phyloP scores from a whole-genome alignment of 1,139 yeast genomes.

The Yamadazyma pseudoaaseri region DNA sequence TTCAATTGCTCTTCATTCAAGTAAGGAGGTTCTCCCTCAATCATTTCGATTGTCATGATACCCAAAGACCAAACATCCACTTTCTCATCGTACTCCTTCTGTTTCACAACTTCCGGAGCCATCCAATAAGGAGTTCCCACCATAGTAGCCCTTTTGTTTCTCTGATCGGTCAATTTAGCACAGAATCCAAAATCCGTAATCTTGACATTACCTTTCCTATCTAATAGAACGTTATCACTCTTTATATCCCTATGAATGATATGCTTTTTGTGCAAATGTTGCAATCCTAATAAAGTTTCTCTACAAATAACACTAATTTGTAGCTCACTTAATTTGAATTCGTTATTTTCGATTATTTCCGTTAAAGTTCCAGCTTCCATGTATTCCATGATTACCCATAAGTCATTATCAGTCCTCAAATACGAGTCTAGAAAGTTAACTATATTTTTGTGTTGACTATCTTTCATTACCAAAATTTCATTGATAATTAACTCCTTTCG shows the following conservation, averaged over 20 bases:
- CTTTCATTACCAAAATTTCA: constrained; percentile 51
- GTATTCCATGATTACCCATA: constrained; percentile 95
- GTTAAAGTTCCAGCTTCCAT: constrained; percentile 84
- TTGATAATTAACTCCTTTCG: constrained; percentile 84
- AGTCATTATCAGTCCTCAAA: constrained; percentile 40
- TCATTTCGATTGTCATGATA: constrained; percentile 98
- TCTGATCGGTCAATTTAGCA: constrained; percentile 90
- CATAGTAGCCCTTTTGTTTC: constrained; percentile 95
- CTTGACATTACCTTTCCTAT: constrained; percentile 84
- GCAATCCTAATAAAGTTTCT: constrained; percentile 90
- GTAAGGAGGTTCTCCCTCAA: constrained; percentile 98
- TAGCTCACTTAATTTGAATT: constrained; percentile 58
- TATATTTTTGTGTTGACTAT: constrained; percentile 46
- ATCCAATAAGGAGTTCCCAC: constrained; percentile 99
- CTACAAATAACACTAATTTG: constrained; percentile 90
- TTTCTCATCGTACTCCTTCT: constrained; percentile 93
- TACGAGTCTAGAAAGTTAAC: constrained; percentile 49
- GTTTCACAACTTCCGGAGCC: constrained; percentile 99
- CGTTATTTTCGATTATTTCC: constrained; percentile 85
- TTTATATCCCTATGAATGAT: constrained; percentile 96
- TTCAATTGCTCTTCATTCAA: constrained; percentile 84
- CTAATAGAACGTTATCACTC: constrained; percentile 88
- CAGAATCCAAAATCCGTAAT: constrained; percentile 98
- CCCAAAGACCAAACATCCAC: constrained; percentile 98
- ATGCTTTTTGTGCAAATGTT: constrained; percentile 85